phyloP scores from a whole-genome alignment of 208 protist species.

The Wallacemonas sp. region DNA sequence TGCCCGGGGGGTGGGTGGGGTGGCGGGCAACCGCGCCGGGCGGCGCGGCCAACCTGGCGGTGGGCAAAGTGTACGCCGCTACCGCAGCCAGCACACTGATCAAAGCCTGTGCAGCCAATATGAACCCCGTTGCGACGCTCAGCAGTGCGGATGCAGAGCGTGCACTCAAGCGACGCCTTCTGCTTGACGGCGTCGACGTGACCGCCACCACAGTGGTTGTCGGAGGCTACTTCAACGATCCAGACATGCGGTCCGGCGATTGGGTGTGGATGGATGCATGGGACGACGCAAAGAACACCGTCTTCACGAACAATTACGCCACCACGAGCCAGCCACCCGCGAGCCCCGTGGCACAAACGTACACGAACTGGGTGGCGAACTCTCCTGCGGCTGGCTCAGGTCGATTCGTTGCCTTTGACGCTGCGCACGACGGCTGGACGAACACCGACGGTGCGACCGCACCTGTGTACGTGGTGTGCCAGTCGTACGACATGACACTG shows the following conservation, averaged over 20 bases:
- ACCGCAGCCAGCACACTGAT: background rate
- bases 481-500: background rate
- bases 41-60: background rate
- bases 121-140: constrained; percentile 2
- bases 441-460: background rate
- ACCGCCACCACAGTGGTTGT: background rate
- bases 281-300: background rate
- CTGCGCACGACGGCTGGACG: background rate
- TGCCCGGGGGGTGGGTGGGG: too few species aligned
- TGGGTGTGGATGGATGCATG: background rate
- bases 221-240: background rate
- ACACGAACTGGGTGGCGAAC: constrained; percentile 2
- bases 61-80: background rate
- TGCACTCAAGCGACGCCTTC: background rate
- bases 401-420: background rate
- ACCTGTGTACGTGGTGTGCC: background rate
- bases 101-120: background rate
- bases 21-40: background rate
- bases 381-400: background rate
- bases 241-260: background rate
- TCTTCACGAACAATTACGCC: background rate
- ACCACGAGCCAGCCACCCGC: background rate
- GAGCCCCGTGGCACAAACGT: background rate
- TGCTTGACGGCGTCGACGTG: background rate
- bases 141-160: background rate